A percentile compares a stretch with the other conserved stretches of the same genome.
phyloP scores from a whole-genome alignment of 2,329 filamentous ascomycete genomes.

The Didymella keratinophila region DNA sequence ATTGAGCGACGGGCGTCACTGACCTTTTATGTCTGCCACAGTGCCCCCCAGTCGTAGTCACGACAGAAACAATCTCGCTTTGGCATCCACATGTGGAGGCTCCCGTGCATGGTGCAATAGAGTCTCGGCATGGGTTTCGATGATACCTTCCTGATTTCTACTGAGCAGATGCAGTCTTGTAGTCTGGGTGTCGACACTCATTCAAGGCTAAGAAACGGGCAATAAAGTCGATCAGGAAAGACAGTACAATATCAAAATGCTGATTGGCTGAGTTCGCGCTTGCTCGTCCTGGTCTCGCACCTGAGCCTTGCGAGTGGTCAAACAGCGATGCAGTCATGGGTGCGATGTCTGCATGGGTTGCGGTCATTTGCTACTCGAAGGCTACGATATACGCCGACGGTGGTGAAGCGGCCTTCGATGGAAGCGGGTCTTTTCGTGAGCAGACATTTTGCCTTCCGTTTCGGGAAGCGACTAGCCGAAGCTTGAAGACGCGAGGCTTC shows the following conservation, averaged over 20 bases:
- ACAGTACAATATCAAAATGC: not conserved
- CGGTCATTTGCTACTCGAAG: not conserved
- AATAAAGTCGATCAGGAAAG: not conserved
- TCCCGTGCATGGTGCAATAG: constrained; percentile 4
- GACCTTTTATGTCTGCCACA: no score
- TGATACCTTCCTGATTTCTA: constrained; percentile 21
- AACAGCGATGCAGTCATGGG: not conserved
- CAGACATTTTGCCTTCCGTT: constrained; percentile 9
- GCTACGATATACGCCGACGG: not conserved
- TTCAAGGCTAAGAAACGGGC: constrained; percentile 1
- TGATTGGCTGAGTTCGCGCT: not conserved
- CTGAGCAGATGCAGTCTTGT: not conserved
- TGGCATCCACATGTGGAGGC: not conserved
- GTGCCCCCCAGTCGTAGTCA: not conserved
- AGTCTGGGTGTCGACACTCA: not conserved
- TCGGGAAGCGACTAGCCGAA: constrained; percentile 6
- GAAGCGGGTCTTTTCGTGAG: not conserved
- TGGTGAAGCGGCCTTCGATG: not conserved
- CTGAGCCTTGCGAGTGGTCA: not conserved
- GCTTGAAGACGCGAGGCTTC: not conserved
- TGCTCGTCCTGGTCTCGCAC: not conserved
- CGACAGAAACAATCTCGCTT: not conserved
- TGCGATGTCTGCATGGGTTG: not conserved
- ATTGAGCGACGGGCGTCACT: not conserved
- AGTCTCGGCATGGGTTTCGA: not conserved